Conservation (phyloP, 2,329 filamentous ascomycete genomes). For the Tolypocladium ophioglossoides region DNA sequence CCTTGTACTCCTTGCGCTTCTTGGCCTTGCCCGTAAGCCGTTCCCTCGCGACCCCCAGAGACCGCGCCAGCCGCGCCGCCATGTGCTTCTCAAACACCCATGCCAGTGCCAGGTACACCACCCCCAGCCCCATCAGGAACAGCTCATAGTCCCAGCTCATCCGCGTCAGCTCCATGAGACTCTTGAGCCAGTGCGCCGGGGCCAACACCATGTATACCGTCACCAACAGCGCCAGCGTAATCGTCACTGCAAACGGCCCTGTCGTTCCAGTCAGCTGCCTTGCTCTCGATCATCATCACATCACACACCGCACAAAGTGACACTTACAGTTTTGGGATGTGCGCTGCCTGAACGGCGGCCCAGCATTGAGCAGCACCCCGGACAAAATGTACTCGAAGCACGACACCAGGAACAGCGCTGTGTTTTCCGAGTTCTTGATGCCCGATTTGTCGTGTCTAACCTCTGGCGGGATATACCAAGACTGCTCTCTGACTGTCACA, state of each 20-base stretch:
- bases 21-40: conserved; percentile 53
- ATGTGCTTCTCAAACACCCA: conserved; percentile 63
- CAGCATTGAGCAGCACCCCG: conserved; percentile 83
- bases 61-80: conserved; percentile 57
- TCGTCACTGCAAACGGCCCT: conserved; percentile 79
- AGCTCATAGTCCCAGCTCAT: conserved; percentile 64
- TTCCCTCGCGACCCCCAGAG: conserved; percentile 51
- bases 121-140: conserved; percentile 60
- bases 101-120: conserved; percentile 56
- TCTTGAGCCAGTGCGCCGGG: conserved; percentile 57
- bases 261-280: conserved; percentile 2
- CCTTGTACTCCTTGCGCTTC: conserved; percentile 79
- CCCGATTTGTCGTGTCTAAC: conserved; percentile 72
- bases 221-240: conserved; percentile 55
- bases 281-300: not conserved
- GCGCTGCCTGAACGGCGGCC: conserved; percentile 74
- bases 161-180: conserved; percentile 76
- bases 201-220: conserved; percentile 72
- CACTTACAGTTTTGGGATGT: conserved; percentile 68
- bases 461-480: conserved; percentile 78
- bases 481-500: conserved; percentile 62
- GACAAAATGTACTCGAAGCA: conserved; percentile 94
- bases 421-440: conserved; percentile 88
- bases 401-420: conserved; percentile 75
- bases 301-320: not conserved